Conservation (phyloP, 2,329 filamentous ascomycete species). For the Botrytis fabae region DNA sequence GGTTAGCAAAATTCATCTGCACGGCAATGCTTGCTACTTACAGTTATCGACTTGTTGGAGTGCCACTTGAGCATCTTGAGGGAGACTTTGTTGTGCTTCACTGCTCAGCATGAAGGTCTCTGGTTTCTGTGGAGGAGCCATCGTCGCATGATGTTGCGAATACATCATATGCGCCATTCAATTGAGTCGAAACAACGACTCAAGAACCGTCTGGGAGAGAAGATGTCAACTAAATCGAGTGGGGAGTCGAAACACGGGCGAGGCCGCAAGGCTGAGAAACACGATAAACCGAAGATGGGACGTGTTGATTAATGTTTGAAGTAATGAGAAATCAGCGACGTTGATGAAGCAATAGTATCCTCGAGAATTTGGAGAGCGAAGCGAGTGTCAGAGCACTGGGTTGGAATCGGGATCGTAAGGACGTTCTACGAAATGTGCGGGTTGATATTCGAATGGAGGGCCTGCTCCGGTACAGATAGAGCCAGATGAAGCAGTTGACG, state of each 20-base stretch:
- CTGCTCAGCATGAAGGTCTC: slow-evolving; percentile 99
- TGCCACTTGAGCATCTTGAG: slow-evolving; percentile 94
- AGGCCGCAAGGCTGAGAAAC: slow-evolving; percentile 31
- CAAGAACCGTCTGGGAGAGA: slow-evolving; percentile 26
- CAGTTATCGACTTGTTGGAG: slow-evolving; percentile 97
- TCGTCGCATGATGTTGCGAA: slow-evolving; percentile 72
- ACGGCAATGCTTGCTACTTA: slow-evolving; percentile 51
- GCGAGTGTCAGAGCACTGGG: slow-evolving; percentile 34
- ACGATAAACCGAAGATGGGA: slow-evolving; percentile 25
- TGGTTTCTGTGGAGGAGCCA: slow-evolving; percentile 92
- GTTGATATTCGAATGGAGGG: slow-evolving; percentile 31
- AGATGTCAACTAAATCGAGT: slow-evolving; percentile 30
- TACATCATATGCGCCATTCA: slow-evolving; percentile 61
- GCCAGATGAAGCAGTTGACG: slow-evolving; percentile 40
- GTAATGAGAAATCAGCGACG: slow-evolving; percentile 31
- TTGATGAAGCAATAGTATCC: slow-evolving; percentile 38
- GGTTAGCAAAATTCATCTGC: slow-evolving; percentile 28
- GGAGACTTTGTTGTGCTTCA: slow-evolving; percentile 93
- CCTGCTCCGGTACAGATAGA: slow-evolving; percentile 41
- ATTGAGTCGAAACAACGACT: slow-evolving; percentile 37
- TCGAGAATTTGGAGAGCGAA: slow-evolving; percentile 29
- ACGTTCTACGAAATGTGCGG: slow-evolving; percentile 24
- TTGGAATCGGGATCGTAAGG: slow-evolving; percentile 25
- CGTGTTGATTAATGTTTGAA: slow-evolving; percentile 27
- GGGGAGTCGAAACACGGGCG: slow-evolving; percentile 36